Conservation (phyloP, 305 asterid genomes). For the Fraxinus nigra region DNA sequence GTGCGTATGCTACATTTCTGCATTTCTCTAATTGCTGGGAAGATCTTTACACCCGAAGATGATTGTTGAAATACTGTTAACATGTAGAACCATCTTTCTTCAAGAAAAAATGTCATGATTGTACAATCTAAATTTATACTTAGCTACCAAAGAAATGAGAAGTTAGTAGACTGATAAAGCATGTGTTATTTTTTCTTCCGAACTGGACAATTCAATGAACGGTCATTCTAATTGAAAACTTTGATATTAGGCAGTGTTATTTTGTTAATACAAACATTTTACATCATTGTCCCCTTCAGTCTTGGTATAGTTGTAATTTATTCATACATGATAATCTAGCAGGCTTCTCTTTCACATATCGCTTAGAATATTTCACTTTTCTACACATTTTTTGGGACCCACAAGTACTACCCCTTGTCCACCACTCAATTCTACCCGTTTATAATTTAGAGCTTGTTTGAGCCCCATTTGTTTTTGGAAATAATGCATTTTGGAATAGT, state of each 20-base stretch:
- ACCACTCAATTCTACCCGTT: not conserved
- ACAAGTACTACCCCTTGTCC: not conserved
- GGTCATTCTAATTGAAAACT: not conserved
- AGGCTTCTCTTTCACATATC: not conserved
- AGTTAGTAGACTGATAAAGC: not conserved
- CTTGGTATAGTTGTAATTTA: not conserved
- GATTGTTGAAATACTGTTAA: not conserved
- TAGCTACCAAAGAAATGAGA: not conserved
- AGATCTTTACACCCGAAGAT: not conserved
- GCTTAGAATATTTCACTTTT: not conserved
- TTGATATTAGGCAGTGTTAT: not conserved
- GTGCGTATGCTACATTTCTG: not conserved
- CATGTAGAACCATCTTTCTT: not conserved
- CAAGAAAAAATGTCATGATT: not conserved
- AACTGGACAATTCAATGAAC: not conserved
- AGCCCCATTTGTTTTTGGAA: not conserved
- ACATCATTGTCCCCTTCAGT: not conserved
- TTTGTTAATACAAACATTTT: not conserved
- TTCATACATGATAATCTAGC: not conserved
- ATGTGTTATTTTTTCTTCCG: not conserved
- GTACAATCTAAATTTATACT: not conserved
- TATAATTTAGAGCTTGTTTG: not conserved
- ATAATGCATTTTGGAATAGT: not conserved
- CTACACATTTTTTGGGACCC: not conserved
- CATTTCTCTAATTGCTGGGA: conserved; percentile 6